phyloP scores from a whole-genome alignment of 2,329 filamentous ascomycete genomes.

The Trichoderma harzianum region DNA sequence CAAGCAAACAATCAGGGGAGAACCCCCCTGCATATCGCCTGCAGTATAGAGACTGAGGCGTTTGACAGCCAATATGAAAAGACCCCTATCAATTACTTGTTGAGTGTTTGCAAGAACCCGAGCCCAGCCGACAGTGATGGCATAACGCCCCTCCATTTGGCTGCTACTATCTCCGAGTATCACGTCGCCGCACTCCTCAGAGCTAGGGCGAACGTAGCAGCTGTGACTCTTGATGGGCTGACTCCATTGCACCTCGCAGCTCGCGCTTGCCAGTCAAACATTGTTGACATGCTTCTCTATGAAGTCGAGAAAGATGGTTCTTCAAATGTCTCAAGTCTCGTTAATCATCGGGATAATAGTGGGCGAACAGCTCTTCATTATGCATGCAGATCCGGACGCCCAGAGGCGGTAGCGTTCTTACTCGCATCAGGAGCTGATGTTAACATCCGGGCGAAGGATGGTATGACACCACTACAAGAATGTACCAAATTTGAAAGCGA shows the following conservation, averaged over 20 bases:
- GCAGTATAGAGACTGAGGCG: not conserved
- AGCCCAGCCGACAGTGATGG: slow-evolving; percentile 17
- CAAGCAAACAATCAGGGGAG: slow-evolving; percentile 22
- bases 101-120: slow-evolving; percentile 3
- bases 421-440: slow-evolving; percentile 22
- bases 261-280: slow-evolving; percentile 30
- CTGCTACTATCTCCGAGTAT: slow-evolving; percentile 23
- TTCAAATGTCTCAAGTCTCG: not conserved
- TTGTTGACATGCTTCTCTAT: slow-evolving; percentile 28
- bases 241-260: slow-evolving; percentile 40
- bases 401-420: slow-evolving; percentile 24
- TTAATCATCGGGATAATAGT: not conserved
- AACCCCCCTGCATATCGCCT: slow-evolving; percentile 25
- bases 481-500: slow-evolving; percentile 19
- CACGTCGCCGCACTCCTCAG: slow-evolving; percentile 29
- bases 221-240: slow-evolving; percentile 30
- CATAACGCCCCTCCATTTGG: slow-evolving; percentile 26
- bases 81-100: not conserved
- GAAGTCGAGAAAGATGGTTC: not conserved
- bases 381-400: slow-evolving; percentile 22
- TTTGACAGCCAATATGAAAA: not conserved
- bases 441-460: not conserved
- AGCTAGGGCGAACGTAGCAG: slow-evolving; percentile 33
- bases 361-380: slow-evolving; percentile 23
- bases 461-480: slow-evolving; percentile 5